These are phyloP conservation scores for Prunella vulgaris DNA, from an alignment of 257 asterid genomes.

Conservation along the genomic window DNA sequence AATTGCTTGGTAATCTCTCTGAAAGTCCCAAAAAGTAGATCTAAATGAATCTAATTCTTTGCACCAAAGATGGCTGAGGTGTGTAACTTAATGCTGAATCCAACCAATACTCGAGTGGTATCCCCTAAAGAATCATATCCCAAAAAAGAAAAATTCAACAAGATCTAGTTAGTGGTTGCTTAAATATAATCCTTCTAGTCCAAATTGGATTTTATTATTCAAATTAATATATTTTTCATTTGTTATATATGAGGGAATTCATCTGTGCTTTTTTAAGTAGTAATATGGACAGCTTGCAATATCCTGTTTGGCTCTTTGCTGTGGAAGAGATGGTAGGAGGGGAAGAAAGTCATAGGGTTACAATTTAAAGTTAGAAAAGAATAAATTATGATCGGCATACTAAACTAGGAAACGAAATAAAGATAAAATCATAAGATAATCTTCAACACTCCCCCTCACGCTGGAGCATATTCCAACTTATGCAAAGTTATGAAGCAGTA, in stretches of 20 bases:
- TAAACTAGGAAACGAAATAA: no score
- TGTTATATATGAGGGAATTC: background rate
- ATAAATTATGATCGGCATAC: no score
- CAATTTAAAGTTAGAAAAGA: no score
- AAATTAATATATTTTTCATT: background rate
- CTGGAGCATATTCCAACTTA: no score
- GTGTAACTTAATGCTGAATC: background rate
- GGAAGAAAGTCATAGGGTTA: background rate
- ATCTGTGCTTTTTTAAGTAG: background rate
- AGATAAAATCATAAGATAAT: no score
- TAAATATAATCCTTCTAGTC: background rate
- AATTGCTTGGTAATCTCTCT: background rate
- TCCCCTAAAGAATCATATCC: background rate
- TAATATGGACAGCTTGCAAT: background rate
- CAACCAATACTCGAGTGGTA: background rate
- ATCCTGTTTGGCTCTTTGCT: background rate
- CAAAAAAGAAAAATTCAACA: background rate
- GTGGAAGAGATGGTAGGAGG: background rate
- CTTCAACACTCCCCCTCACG: no score
- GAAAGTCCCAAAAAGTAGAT: background rate
- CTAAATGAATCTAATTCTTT: background rate
- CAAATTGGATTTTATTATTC: background rate
- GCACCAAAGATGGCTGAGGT: background rate
- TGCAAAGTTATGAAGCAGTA: no score
- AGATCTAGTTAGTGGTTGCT: slow-evolving; percentile 5